Conservation (phyloP, 345 rosid genomes). For the Dipteronia sinensis region DNA sequence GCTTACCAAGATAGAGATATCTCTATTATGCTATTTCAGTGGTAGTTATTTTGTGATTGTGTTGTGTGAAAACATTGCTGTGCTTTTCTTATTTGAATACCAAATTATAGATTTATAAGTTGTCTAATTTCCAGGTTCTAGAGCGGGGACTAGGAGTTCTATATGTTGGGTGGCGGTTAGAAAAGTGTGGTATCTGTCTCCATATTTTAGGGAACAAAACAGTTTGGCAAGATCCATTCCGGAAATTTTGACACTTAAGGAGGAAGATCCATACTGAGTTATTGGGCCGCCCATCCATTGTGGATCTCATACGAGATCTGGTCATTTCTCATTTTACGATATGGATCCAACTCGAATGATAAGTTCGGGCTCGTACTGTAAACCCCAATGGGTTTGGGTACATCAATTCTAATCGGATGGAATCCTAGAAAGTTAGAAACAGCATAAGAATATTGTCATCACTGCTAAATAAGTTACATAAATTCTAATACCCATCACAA, state of each 20-base stretch:
- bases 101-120: neutral
- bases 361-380: neutral
- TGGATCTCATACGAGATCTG: neutral
- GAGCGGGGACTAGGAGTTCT: neutral
- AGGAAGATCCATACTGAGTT: neutral
- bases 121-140: neutral
- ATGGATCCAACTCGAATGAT: too few relatives aligned
- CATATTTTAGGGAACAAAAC: too few relatives aligned
- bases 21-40: neutral
- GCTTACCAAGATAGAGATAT: neutral
- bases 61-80: neutral
- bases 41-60: neutral
- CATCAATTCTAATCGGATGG: too few relatives aligned
- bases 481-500: neutral
- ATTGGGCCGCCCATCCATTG: neutral
- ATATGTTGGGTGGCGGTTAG: neutral
- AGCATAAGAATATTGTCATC: neutral
- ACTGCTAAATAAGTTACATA: neutral
- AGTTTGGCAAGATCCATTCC: too few relatives aligned
- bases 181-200: neutral
- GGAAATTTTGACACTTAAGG: neutral
- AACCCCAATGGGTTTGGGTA: neutral
- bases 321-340: too few relatives aligned
- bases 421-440: neutral
- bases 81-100: too few relatives aligned